Evolutionary conservation across 768 basidiomycete species (phyloP).

Genomic region (Boletus insuetus): DNA sequence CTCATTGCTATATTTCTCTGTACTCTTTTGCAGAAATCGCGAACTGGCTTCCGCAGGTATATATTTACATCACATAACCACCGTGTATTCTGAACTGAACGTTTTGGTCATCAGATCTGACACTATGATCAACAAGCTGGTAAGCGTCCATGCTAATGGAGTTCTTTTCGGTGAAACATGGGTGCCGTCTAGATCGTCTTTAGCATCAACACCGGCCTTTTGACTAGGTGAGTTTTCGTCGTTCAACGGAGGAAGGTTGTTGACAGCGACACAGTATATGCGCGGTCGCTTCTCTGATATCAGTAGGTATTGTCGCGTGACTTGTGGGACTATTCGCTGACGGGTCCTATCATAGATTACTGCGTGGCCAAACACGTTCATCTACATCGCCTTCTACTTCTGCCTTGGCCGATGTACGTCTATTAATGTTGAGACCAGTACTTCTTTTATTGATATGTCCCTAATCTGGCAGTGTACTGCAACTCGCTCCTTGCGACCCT

Average conservation of each 20-base stretch:
- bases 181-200: conserved; percentile 42
- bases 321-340: background rate
- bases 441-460: background rate
- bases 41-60: conserved; percentile 53
- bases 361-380: conserved; percentile 49
- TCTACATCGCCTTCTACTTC: conserved; percentile 65
- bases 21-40: conserved; percentile 43
- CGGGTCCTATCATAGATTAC: conserved; percentile 39
- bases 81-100: background rate
- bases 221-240: conserved; percentile 22
- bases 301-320: conserved; percentile 33
- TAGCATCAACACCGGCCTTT: conserved; percentile 43
- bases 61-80: background rate
- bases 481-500: conserved; percentile 62
- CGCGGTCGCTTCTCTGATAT: conserved; percentile 55
- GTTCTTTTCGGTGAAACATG: background rate
- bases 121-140: conserved; percentile 51
- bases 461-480: conserved; percentile 47
- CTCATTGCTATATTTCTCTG: conserved; percentile 50
- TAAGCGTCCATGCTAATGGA: background rate
- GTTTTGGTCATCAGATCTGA: conserved; percentile 36
- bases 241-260: too few relatives aligned
- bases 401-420: conserved; percentile 58
- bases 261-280: conserved; percentile 38
- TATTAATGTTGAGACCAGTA: background rate